Percentiles rank a stretch among this genome's conserved stretches.
phyloP scores from a whole-genome alignment of 2,329 filamentous ascomycete species.

The Talaromyces amestolkiae region DNA sequence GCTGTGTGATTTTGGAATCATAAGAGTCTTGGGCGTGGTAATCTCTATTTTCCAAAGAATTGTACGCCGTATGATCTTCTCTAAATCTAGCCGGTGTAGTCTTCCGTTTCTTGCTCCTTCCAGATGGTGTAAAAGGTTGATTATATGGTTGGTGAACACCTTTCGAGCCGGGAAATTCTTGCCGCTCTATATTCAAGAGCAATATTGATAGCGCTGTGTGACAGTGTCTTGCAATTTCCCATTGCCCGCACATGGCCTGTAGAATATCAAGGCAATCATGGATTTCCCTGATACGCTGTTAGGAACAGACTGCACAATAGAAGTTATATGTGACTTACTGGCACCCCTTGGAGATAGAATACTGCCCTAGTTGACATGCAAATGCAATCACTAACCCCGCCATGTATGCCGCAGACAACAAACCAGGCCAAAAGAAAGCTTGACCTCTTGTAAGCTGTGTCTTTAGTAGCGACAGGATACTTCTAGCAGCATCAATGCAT shows the following conservation, averaged over 20 bases:
- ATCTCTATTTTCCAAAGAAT: neutral
- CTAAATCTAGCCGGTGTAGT: neutral
- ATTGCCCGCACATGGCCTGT: constrained; percentile 36
- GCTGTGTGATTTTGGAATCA: neutral
- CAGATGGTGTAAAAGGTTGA: neutral
- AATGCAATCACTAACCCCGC: constrained; percentile 42
- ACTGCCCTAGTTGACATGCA: constrained; percentile 42
- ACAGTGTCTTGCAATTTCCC: constrained; percentile 43
- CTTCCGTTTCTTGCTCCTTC: constrained; percentile 7
- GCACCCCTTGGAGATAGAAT: constrained; percentile 34
- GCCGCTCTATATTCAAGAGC: constrained; percentile 30
- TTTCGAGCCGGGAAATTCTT: constrained; percentile 4
- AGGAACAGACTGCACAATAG: neutral
- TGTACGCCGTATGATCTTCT: neutral
- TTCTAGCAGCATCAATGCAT: constrained; percentile 41
- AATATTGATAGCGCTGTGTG: constrained; percentile 36
- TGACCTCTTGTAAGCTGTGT: constrained; percentile 33
- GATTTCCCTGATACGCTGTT: constrained; percentile 32
- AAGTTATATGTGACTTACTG: constrained; percentile 26
- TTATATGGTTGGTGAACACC: neutral
- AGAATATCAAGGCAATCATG: constrained; percentile 33
- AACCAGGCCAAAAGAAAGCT: constrained; percentile 40
- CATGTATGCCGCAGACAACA: constrained; percentile 44
- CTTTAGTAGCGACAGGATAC: constrained; percentile 37
- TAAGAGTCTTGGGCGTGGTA: neutral